phyloP scores from a whole-genome alignment of 257 asterid genomes.

The Lithospermum erythrorhizon region DNA sequence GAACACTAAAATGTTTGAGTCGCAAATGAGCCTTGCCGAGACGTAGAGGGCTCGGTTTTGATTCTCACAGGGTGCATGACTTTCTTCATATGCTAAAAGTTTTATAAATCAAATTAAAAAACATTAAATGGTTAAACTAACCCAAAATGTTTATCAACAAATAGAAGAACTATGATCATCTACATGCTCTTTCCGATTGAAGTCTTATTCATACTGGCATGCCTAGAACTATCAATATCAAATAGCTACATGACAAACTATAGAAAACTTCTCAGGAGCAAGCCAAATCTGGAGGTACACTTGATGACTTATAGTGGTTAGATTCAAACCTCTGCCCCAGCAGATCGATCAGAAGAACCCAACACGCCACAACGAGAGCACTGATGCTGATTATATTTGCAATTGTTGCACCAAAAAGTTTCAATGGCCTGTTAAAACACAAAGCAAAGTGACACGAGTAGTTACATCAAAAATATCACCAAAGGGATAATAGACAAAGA shows the following conservation, averaged over 20 bases:
- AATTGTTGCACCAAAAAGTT: conserved; percentile 51
- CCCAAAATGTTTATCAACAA: background rate
- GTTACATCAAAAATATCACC: background rate
- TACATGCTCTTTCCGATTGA: background rate
- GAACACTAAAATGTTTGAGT: background rate
- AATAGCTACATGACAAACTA: no score
- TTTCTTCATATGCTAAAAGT: no score
- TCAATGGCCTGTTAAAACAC: conserved; percentile 37
- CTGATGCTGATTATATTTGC: conserved; percentile 52
- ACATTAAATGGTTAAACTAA: background rate
- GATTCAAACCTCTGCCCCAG: conserved; percentile 45
- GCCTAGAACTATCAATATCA: no score
- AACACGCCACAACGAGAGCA: conserved; percentile 58
- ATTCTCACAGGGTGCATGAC: background rate
- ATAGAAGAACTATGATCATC: background rate
- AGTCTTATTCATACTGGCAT: no score
- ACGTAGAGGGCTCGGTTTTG: no score
- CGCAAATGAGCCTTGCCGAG: background rate
- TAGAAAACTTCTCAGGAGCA: no score
- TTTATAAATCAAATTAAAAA: no score
- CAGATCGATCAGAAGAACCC: conserved; percentile 55
- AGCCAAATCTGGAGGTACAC: background rate
- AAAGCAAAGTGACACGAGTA: background rate
- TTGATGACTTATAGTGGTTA: conserved; percentile 4
- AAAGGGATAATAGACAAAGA: background rate